Conservation (phyloP, 345 rosid species). For the Pelargonium nanum region DNA sequence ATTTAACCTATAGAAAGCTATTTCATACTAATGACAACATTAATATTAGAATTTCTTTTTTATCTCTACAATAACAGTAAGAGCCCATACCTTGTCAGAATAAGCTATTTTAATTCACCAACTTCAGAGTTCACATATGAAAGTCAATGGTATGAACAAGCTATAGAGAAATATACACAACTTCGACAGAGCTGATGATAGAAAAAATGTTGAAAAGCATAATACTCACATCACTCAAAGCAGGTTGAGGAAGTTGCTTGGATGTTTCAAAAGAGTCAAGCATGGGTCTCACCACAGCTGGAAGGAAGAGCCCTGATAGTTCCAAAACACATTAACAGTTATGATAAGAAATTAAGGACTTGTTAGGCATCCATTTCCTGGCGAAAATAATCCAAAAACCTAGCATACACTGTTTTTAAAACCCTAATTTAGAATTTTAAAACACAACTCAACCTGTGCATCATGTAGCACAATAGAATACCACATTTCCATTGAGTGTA, state of each 20-base stretch:
- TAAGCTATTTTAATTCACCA: neutral
- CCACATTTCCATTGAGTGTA: too few relatives aligned
- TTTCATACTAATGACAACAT: neutral
- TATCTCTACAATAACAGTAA: too few relatives aligned
- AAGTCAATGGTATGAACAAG: neutral
- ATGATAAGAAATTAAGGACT: too few relatives aligned
- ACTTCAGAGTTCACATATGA: neutral
- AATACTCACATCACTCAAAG: slow-evolving; percentile 62
- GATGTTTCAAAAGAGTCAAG: slow-evolving; percentile 80
- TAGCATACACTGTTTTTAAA: neutral
- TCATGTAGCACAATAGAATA: neutral
- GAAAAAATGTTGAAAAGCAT: neutral
- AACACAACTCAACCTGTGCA: neutral
- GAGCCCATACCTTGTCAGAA: neutral
- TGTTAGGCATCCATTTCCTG: neutral
- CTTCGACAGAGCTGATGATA: neutral
- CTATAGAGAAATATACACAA: neutral
- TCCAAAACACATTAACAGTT: slow-evolving; percentile 1
- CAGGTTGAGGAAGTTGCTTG: slow-evolving; percentile 69
- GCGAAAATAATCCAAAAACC: too few relatives aligned
- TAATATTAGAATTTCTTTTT: too few relatives aligned
- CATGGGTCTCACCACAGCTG: slow-evolving; percentile 92
- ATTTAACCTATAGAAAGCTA: neutral
- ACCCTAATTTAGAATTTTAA: neutral
- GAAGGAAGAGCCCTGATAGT: slow-evolving; percentile 76